phyloP scores from a whole-genome alignment of 345 rosid genomes.

The Populus ilicifolia region DNA sequence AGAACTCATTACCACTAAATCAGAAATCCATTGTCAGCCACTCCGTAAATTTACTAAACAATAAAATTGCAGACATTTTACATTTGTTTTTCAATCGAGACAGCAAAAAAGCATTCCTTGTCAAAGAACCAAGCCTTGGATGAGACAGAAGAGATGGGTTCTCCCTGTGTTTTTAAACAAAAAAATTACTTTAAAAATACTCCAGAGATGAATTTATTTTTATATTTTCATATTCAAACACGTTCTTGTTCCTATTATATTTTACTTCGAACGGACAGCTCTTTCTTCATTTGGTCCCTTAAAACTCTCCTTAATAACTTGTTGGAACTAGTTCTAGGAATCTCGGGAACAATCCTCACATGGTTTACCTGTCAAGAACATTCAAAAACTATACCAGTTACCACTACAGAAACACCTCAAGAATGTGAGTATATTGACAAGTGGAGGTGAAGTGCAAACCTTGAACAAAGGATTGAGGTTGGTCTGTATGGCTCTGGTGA shows the following conservation, averaged over 20 bases:
- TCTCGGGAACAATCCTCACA: conserved; percentile 58
- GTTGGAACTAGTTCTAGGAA: conserved; percentile 80
- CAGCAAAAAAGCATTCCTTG: too few species aligned
- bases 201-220: too few species aligned
- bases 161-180: too few species aligned
- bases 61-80: too few species aligned
- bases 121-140: too few species aligned
- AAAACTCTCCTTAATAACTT: conserved; percentile 70
- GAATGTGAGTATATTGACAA: not conserved
- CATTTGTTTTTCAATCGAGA: too few species aligned
- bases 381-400: not conserved
- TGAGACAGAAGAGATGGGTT: too few species aligned
- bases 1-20: too few species aligned
- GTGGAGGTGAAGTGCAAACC: conserved; percentile 34
- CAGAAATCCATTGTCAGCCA: too few species aligned
- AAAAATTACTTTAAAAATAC: too few species aligned
- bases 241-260: conserved; percentile 1
- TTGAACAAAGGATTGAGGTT: conserved; percentile 86
- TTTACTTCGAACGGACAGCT: conserved; percentile 31
- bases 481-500: conserved; percentile 57
- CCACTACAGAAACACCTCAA: not conserved
- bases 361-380: conserved; percentile 51
- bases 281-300: conserved; percentile 58
- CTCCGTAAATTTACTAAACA: too few species aligned
- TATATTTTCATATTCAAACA: too few species aligned